Conservation (phyloP, 2,329 filamentous ascomycete genomes). For the Chaetomium sp. region DNA sequence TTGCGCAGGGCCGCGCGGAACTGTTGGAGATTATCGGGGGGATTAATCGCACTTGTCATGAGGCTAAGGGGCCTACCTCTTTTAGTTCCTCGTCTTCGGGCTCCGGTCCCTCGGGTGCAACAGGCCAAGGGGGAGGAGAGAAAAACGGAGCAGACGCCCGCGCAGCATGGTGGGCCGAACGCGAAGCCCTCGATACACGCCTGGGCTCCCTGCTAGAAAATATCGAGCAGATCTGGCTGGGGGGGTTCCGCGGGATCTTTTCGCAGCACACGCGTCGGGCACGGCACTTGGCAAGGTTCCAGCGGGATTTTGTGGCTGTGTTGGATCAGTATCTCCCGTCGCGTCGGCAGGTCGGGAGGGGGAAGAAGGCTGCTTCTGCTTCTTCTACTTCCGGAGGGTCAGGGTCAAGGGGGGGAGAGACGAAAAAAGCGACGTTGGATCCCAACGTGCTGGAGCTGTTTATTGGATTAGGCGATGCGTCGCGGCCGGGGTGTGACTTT, state of each 20-base stretch:
- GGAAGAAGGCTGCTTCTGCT: slow-evolving; percentile 37
- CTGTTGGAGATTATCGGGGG: slow-evolving; percentile 74
- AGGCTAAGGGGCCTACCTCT: slow-evolving; percentile 44
- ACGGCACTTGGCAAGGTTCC: slow-evolving; percentile 66
- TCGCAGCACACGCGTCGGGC: slow-evolving; percentile 61
- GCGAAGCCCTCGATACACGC: slow-evolving; percentile 70
- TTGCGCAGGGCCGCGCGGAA: slow-evolving; percentile 71
- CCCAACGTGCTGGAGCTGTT: slow-evolving; percentile 76
- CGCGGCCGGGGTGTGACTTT: slow-evolving; percentile 61
- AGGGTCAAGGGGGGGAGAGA: slow-evolving; percentile 25
- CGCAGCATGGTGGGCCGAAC: slow-evolving; percentile 81
- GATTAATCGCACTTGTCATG: slow-evolving; percentile 79
- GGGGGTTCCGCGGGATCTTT: slow-evolving; percentile 92
- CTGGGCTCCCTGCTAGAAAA: slow-evolving; percentile 73
- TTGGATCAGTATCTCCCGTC: slow-evolving; percentile 84
- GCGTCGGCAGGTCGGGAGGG: slow-evolving; percentile 55
- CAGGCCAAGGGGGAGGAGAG: slow-evolving; percentile 48
- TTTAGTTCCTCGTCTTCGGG: too few species aligned
- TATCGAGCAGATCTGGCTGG: slow-evolving; percentile 89
- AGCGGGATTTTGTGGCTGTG: slow-evolving; percentile 68
- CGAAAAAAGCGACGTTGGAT: slow-evolving; percentile 43
- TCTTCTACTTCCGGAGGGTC: too few species aligned
- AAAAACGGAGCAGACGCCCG: slow-evolving; percentile 42
- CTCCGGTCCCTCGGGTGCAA: too few species aligned
- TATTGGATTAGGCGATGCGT: slow-evolving; percentile 71